These are phyloP conservation scores for Theobroma grandiflorum DNA, from an alignment of 441 rosid genomes.

Conservation along the genomic window DNA sequence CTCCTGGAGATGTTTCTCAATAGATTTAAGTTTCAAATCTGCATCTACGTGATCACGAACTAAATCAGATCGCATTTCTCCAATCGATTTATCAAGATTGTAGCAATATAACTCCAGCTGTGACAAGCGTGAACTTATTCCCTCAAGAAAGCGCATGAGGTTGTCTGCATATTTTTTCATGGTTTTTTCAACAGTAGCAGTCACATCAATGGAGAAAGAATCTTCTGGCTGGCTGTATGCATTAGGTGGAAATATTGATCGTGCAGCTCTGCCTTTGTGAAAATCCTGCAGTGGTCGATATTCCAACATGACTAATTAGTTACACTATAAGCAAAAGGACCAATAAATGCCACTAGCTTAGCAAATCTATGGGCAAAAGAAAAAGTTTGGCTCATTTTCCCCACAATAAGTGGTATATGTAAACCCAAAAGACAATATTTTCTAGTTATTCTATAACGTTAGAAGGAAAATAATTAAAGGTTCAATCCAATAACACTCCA, in stretches of 20 bases:
- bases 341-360: not conserved
- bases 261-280: constrained; percentile 75
- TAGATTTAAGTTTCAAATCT: constrained; percentile 78
- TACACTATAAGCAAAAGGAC: not conserved
- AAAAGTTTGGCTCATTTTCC: not conserved
- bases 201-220: constrained; percentile 64
- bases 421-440: not conserved
- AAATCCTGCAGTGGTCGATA: constrained; percentile 58
- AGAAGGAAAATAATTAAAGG: not conserved
- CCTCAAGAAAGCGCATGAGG: constrained; percentile 89
- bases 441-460: not conserved
- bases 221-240: constrained; percentile 84
- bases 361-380: not conserved
- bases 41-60: constrained; percentile 72
- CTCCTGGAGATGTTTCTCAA: constrained; percentile 97
- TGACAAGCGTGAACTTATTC: constrained; percentile 89
- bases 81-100: constrained; percentile 91
- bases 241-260: constrained; percentile 61
- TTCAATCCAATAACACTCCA: not conserved
- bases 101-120: constrained; percentile 88
- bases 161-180: constrained; percentile 83
- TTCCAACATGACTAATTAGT: not conserved
- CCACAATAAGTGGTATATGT: not conserved
- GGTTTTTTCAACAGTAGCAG: constrained; percentile 65
- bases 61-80: constrained; percentile 86